Conservation (phyloP, 305 asterid species). For the Solanum aculeatissimum region DNA sequence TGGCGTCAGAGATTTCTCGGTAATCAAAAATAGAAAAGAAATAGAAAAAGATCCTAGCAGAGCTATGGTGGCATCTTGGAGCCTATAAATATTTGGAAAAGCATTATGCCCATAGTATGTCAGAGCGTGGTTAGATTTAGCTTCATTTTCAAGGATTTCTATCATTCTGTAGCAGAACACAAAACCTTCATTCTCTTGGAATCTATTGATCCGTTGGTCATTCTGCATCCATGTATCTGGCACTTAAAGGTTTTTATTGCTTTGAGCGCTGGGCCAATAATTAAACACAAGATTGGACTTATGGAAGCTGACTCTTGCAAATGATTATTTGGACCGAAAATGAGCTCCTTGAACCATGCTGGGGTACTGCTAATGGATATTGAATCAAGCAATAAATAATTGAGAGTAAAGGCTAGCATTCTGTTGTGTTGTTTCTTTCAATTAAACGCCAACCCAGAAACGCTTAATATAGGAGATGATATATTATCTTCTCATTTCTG, state of each 20-base stretch:
- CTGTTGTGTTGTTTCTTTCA: neutral
- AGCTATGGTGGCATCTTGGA: neutral
- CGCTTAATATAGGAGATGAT: neutral
- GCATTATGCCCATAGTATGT: neutral
- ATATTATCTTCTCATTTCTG: neutral
- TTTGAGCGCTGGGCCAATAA: neutral
- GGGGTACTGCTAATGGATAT: neutral
- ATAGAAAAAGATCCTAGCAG: neutral
- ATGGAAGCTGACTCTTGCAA: neutral
- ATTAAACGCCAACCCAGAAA: neutral
- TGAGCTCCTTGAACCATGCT: neutral
- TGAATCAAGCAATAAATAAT: neutral
- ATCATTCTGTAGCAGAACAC: neutral
- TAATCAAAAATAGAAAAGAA: neutral
- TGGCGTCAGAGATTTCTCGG: neutral
- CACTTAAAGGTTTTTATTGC: neutral
- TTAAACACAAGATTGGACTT: neutral
- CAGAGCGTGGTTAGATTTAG: neutral
- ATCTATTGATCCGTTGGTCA: neutral
- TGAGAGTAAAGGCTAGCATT: neutral
- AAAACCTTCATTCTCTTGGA: neutral
- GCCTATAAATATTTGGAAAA: neutral
- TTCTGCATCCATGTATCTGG: neutral
- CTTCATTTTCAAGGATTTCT: neutral
- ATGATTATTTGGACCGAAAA: neutral